phyloP scores from a whole-genome alignment of 352 stramenopile species.

The Phytophthora capsici region DNA sequence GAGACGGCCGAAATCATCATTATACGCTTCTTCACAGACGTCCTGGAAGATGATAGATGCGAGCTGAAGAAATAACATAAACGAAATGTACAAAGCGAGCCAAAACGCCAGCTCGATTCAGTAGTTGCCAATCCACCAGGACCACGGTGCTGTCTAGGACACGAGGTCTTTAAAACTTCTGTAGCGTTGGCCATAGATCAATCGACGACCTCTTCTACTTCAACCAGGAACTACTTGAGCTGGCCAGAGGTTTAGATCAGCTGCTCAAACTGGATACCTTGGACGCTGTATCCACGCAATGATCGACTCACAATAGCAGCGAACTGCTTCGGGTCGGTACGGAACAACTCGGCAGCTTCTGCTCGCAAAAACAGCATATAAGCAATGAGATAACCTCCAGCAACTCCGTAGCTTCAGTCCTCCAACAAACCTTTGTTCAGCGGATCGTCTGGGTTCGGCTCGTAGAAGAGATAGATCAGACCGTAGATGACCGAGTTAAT shows the following conservation, averaged over 20 bases:
- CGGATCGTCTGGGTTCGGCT: slow-evolving; percentile 98
- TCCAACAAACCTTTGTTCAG: slow-evolving; percentile 90
- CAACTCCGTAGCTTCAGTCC: neutral
- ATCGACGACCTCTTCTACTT: slow-evolving; percentile 12
- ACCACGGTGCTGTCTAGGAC: slow-evolving; percentile 31
- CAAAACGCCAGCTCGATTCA: slow-evolving; percentile 28
- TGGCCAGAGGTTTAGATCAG: slow-evolving; percentile 59
- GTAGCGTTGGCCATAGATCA: slow-evolving; percentile 13
- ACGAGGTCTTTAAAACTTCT: slow-evolving; percentile 15
- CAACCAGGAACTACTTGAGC: slow-evolving; percentile 13
- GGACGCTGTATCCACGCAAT: slow-evolving; percentile 81
- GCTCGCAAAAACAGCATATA: slow-evolving; percentile 18
- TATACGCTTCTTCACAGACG: neutral
- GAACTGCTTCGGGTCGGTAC: slow-evolving; percentile 94
- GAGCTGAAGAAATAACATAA: slow-evolving; percentile 20
- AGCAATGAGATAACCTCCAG: neutral
- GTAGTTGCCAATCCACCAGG: slow-evolving; percentile 16
- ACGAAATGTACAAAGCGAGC: slow-evolving; percentile 20
- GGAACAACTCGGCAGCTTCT: slow-evolving; percentile 97
- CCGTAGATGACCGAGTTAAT: slow-evolving; percentile 99
- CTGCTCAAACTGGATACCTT: slow-evolving; percentile 85
- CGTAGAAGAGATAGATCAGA: slow-evolving; percentile 99
- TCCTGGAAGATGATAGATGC: slow-evolving; percentile 7
- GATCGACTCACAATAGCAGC: slow-evolving; percentile 89
- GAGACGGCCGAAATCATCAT: too few species aligned